Evolutionary conservation across 257 asterid genomes (phyloP).

Genomic region (Solanum paucissectum): DNA sequence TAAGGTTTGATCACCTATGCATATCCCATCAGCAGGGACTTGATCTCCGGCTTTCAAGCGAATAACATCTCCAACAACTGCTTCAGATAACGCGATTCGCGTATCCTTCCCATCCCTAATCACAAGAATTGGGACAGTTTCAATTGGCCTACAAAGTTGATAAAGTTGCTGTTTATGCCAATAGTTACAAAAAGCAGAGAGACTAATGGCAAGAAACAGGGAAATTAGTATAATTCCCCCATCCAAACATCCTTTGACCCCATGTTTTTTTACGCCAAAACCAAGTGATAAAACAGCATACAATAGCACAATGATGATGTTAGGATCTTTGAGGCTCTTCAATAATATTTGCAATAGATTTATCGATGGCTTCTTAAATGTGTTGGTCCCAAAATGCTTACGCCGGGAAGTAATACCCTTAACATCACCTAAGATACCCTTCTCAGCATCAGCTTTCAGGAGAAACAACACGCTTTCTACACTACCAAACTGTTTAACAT

Average conservation of each 20-base stretch:
- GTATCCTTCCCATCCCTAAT: conserved; percentile 28
- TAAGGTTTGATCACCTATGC: conserved; percentile 25
- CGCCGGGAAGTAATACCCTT: conserved; percentile 19
- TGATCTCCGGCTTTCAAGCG: conserved; percentile 41
- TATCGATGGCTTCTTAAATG: conserved; percentile 25
- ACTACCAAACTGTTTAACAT: conserved; percentile 27
- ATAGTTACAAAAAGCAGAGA: conserved; percentile 40
- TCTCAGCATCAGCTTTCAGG: conserved; percentile 21
- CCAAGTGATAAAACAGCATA: conserved; percentile 42
- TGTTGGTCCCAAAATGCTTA: conserved; percentile 31
- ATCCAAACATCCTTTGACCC: conserved; percentile 48
- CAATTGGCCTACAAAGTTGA: conserved; percentile 36
- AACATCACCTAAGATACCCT: conserved; percentile 33
- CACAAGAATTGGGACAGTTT: conserved; percentile 23
- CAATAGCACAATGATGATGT: conserved; percentile 29
- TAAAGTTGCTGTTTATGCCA: conserved; percentile 45
- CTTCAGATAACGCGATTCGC: conserved; percentile 29
- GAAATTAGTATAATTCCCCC: conserved; percentile 54
- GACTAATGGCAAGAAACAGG: conserved; percentile 37
- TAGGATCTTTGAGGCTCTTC: conserved; percentile 38
- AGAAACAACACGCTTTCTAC: conserved; percentile 19
- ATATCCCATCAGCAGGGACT: conserved; percentile 60
- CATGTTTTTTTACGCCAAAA: conserved; percentile 39
- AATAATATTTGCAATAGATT: conserved; percentile 16
- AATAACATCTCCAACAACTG: conserved; percentile 45